Evolutionary conservation across 2,329 filamentous ascomycete genomes (phyloP), one percentile per base, ranked within the genome.

Genomic region (Ophiostoma himal-ulmi): DNA sequence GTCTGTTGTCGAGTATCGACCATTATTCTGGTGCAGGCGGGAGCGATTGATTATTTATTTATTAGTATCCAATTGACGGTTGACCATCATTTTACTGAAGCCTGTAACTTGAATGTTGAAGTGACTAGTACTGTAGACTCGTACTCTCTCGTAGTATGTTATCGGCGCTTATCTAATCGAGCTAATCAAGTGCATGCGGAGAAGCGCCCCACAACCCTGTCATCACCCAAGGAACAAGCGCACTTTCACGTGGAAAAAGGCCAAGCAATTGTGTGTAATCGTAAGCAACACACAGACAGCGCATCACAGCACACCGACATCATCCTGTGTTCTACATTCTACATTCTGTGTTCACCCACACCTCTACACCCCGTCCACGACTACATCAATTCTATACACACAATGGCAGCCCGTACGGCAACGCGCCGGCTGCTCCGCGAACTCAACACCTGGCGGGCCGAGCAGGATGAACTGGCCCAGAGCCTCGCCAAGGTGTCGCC

Each of bases 391-490:
- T 30, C 30, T 14, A 44, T 17, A 20, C 4, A 20, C 44, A 48
- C 17, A 48, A 67, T 39, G 73, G 79, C 81, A 64, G 77, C 81
- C 52, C 82, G 82, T 74, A 82, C 79, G 73, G 86, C 86, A 30
- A 81, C 84, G 41, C 85, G 84, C 76, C 83, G 87, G 34, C 82
- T 89, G 72, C 77, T 88, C 73, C 85, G 84, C 75, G 87, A 89
- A 77, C 80, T 89, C 69, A 82, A 83, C 41, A 80, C 78, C 48
- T 87, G 83, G 84, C 80, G 80, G 73, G 78, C 77, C 72, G 86
- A 88, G 76, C 77, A 80, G 72, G 77, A 78, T 65, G 77, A 80
- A 68, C 69, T 60, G 36, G 13, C 36, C n/a, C 30, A 44, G 39
- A 52, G 39, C 14, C 60, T 4, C 30, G 54, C 37, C 22, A 66